Percentiles rank a stretch among this genome's conserved stretches.
Evolutionary conservation across 176 grass and related monocot genomes (phyloP).

Genomic region (Carex myosuroides): DNA sequence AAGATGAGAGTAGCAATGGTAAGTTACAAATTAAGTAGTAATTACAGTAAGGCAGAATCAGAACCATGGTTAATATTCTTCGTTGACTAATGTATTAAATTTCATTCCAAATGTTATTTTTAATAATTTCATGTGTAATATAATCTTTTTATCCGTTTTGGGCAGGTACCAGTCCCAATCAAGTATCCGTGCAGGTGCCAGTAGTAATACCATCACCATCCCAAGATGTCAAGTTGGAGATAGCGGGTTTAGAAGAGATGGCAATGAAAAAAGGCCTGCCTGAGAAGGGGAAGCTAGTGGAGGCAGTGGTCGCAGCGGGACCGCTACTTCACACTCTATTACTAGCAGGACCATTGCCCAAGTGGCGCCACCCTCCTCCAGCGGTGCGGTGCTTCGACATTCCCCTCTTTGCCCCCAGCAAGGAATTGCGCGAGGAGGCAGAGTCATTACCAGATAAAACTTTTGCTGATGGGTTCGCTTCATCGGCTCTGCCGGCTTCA

Average conservation of each 20-base stretch:
- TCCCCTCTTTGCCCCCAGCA: slow-evolving; percentile 51
- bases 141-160: background rate
- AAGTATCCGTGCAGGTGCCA: background rate
- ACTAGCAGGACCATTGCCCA: slow-evolving; percentile 79
- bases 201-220: background rate
- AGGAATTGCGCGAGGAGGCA: background rate
- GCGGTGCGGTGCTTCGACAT: slow-evolving; percentile 42
- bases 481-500: slow-evolving; percentile 9
- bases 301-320: slow-evolving; percentile 70
- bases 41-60: background rate
- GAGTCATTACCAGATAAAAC: slow-evolving; percentile 28
- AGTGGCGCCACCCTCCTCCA: slow-evolving; percentile 88
- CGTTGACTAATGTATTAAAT: background rate
- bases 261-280: slow-evolving; percentile 53
- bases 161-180: slow-evolving; percentile 4
- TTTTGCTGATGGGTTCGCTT: background rate
- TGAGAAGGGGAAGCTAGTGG: slow-evolving; percentile 71
- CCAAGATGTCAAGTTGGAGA: slow-evolving; percentile 3
- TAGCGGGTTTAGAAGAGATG: slow-evolving; percentile 37
- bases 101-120: background rate
- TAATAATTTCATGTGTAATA: background rate
- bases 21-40: background rate
- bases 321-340: slow-evolving; percentile 82
- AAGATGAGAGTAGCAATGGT: slow-evolving; percentile 12
- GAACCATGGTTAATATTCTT: no score